Conservation (phyloP, 345 rosid genomes). For the thale cress (Arabidopsis thaliana) region TAIR10.1 NC_003076.8:8159501-8160000, state of each 20-base stretch:
- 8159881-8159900: neutral
- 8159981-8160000: neutral
- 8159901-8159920: neutral
- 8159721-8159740: constrained; percentile 85
- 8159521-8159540: constrained; percentile 50
- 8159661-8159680: constrained; percentile 48
- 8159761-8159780: constrained; percentile 28
- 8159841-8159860: neutral
- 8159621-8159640: constrained; percentile 65
- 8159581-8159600: constrained; percentile 52
- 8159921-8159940: constrained; percentile 1
- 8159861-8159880: neutral
- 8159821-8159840: neutral
- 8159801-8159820: constrained; percentile 35
- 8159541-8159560: constrained; percentile 51
- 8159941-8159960: neutral
- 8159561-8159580: constrained; percentile 53
- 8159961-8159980: neutral
- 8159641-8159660: constrained; percentile 69
- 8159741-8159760: constrained; percentile 72
- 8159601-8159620: constrained; percentile 56
- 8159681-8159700: constrained; percentile 55
- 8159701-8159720: constrained; percentile 70
- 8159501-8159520: constrained; percentile 40
- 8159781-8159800: neutral